phyloP scores from a whole-genome alignment of 108 stramenopile genomes.

The Pseudonitzschia multiseries region DNA sequence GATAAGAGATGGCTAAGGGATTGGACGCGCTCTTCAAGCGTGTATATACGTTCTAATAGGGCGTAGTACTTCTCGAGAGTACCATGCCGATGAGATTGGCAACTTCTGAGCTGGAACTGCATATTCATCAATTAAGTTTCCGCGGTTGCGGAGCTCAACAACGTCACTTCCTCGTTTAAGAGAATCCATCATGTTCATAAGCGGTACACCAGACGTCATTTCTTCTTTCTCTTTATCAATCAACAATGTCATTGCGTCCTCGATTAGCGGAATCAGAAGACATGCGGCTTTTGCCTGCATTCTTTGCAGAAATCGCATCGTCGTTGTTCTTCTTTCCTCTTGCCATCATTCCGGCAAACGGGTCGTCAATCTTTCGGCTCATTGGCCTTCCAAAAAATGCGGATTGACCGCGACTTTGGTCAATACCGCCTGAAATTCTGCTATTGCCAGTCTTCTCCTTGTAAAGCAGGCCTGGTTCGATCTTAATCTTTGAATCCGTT shows the following conservation, averaged over 20 bases:
- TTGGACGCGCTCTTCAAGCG: constrained; percentile 50
- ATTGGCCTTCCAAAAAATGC: constrained; percentile 48
- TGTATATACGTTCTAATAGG: constrained; percentile 64
- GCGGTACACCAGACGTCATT: constrained; percentile 33
- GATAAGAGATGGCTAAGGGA: constrained; percentile 73
- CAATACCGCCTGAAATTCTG: neutral
- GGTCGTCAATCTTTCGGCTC: constrained; percentile 44
- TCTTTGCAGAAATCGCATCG: constrained; percentile 20
- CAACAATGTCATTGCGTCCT: constrained; percentile 49
- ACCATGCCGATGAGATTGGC: constrained; percentile 66
- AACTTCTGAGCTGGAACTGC: constrained; percentile 42
- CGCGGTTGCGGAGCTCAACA: constrained; percentile 57
- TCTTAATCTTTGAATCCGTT: constrained; percentile 56
- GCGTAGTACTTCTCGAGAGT: constrained; percentile 62
- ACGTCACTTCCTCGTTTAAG: constrained; percentile 64
- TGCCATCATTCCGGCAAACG: constrained; percentile 75
- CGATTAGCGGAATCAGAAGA: constrained; percentile 44
- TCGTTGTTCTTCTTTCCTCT: constrained; percentile 53
- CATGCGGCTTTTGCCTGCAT: neutral
- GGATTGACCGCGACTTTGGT: constrained; percentile 2
- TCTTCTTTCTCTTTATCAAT: constrained; percentile 57
- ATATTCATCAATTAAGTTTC: constrained; percentile 38
- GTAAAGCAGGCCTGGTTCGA: constrained; percentile 58
- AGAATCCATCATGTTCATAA: constrained; percentile 59
- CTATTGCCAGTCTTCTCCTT: constrained; percentile 37